phyloP scores from a whole-genome alignment of 805 yeast species.

The Ogataea degrootiae region DNA sequence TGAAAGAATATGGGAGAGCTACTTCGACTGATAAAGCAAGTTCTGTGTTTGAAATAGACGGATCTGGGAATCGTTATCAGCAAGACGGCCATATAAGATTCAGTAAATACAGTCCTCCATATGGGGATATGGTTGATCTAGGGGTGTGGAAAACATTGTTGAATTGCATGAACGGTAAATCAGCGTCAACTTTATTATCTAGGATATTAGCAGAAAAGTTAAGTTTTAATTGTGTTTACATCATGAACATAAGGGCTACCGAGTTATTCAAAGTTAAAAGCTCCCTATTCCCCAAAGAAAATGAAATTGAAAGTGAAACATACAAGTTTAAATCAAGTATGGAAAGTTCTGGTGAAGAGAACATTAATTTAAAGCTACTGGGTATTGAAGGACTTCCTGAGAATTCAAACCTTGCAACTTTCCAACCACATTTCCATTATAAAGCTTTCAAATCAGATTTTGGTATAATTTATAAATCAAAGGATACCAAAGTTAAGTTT shows the following conservation, averaged over 20 bases:
- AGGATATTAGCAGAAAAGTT: slow-evolving; percentile 32
- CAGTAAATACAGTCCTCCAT: slow-evolving; percentile 27
- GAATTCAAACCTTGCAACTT: slow-evolving; percentile 10
- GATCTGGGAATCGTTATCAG: slow-evolving; percentile 58
- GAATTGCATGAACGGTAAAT: slow-evolving; percentile 35
- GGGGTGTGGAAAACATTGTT: slow-evolving; percentile 34
- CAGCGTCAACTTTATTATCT: slow-evolving; percentile 40
- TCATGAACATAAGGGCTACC: slow-evolving; percentile 47
- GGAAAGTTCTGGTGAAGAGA: slow-evolving; percentile 33
- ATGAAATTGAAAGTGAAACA: slow-evolving; percentile 40
- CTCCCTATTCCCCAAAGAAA: slow-evolving; percentile 41
- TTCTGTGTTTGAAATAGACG: slow-evolving; percentile 58
- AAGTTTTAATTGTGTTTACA: slow-evolving; percentile 40
- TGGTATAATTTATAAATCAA: slow-evolving; percentile 41
- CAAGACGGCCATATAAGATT: slow-evolving; percentile 44
- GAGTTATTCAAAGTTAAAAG: slow-evolving; percentile 39
- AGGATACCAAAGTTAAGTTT: slow-evolving; percentile 29
- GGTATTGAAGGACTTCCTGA: slow-evolving; percentile 37
- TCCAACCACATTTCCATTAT: slow-evolving; percentile 34
- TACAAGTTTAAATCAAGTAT: slow-evolving; percentile 37
- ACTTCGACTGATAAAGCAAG: slow-evolving; percentile 35
- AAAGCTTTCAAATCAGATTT: slow-evolving; percentile 46
- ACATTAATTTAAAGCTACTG: slow-evolving; percentile 39
- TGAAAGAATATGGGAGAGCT: slow-evolving; percentile 52
- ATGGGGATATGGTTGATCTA: slow-evolving; percentile 27